Conservation (phyloP, 164 flowering plant genomes). For the Cinnamomum chago region DNA sequence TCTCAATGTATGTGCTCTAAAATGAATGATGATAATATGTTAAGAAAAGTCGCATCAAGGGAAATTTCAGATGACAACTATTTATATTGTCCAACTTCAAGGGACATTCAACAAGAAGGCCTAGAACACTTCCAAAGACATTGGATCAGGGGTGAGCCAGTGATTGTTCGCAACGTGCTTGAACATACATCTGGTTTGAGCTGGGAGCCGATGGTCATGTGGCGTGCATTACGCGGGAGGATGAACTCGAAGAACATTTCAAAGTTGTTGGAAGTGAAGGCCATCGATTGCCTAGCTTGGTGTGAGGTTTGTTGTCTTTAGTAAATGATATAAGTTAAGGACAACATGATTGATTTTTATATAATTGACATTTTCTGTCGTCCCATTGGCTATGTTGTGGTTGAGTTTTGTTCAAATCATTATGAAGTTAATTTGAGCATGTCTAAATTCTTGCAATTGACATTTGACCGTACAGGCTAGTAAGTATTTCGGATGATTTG, state of each 20-base stretch:
- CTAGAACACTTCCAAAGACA: slow-evolving; percentile 74
- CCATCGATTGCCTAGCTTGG: slow-evolving; percentile 52
- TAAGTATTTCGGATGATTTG: too few relatives aligned
- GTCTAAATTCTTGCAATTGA: too few relatives aligned
- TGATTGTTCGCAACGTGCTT: slow-evolving; percentile 59
- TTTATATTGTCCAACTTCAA: slow-evolving; percentile 43
- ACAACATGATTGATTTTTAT: too few relatives aligned
- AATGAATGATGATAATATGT: slow-evolving; percentile 19
- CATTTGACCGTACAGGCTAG: too few relatives aligned
- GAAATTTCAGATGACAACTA: slow-evolving; percentile 49
- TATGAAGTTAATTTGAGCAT: too few relatives aligned
- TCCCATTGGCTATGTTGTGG: too few relatives aligned
- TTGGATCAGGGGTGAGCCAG: slow-evolving; percentile 71
- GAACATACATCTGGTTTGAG: slow-evolving; percentile 28
- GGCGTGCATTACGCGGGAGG: slow-evolving; percentile 39
- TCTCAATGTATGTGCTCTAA: slow-evolving; percentile 40
- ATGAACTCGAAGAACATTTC: slow-evolving; percentile 18
- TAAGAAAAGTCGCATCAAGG: slow-evolving; percentile 38
- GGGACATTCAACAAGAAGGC: slow-evolving; percentile 36
- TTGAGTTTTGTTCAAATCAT: too few relatives aligned
- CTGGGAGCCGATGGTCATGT: slow-evolving; percentile 74
- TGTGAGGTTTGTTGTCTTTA: slow-evolving; percentile 54
- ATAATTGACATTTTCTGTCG: too few relatives aligned
- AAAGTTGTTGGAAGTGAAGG: slow-evolving; percentile 23
- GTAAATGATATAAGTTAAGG: too few relatives aligned